phyloP scores from a whole-genome alignment of 768 basidiomycete species.

The Podaxis sp. region DNA sequence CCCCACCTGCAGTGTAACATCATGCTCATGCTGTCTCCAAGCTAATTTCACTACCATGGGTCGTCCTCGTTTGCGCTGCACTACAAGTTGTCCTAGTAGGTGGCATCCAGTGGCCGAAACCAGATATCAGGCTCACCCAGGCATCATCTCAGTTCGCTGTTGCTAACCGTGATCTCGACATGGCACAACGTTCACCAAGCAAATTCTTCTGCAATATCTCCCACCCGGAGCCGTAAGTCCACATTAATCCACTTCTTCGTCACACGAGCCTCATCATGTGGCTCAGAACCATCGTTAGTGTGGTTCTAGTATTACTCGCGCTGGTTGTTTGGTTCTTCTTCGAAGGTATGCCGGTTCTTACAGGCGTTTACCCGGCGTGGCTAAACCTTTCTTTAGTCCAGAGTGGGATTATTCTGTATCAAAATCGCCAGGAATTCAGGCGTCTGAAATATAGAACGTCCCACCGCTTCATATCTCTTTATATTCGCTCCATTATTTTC shows the following conservation, averaged over 20 bases:
- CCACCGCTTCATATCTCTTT: background rate
- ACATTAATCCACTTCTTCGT: background rate
- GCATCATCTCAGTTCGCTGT: constrained; percentile 1
- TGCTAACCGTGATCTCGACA: background rate
- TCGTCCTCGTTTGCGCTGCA: background rate
- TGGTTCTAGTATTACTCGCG: background rate
- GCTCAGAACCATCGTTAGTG: constrained; percentile 9
- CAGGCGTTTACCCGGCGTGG: background rate
- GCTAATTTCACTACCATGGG: constrained; percentile 10
- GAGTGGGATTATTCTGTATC: constrained; percentile 6
- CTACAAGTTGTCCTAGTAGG: constrained; percentile 7
- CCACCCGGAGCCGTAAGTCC: constrained; percentile 6
- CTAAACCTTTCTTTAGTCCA: background rate
- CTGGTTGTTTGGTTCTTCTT: background rate
- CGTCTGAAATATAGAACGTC: constrained; percentile 1
- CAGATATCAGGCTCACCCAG: background rate
- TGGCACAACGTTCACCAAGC: background rate
- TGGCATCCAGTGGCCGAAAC: background rate
- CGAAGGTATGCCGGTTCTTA: background rate
- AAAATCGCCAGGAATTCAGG: constrained; percentile 6
- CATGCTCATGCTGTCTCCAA: background rate
- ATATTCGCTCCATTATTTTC: constrained; percentile 10
- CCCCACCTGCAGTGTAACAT: background rate
- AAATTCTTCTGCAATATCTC: constrained; percentile 2
- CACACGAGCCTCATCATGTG: background rate